Base-by-base conservation (phyloP, 2,329 filamentous ascomycete species). In the Cercospora zeae-maydis region DNA sequence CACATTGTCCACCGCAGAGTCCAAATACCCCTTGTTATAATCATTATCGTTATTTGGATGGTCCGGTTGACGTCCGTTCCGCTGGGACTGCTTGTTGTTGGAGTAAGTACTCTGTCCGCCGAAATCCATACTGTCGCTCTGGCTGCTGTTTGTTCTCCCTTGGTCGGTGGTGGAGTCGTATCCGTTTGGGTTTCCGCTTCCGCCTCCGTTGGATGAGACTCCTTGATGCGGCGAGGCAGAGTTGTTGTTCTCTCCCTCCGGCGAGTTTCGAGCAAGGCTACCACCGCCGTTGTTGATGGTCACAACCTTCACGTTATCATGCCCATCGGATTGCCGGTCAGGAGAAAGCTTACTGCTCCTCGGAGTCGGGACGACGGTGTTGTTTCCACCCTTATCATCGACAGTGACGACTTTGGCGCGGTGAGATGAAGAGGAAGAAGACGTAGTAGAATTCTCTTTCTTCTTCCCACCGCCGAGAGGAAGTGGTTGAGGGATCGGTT, bases 331-430 rank as follows among this genome's bases (percentile, higher is more conserved):
- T 2, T 47, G 42, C 0, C 16, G 42, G 19, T 49, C 37, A 1
- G 31, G 2, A 16, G 31, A 10, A 9, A 59, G 52, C 5, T 8
- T 9, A 11, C 30, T 36, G 14, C 24, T 49, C 14, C 10, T 5
- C 6, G 57, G 57, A 11, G 57, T 59, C 1, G 31, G 14, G 2
- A 59, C 57, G 9, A 52, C 33, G 36, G 42, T 49, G 4, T 27
- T 52, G 1, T 4, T 36, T 7, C 57, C 57, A 1, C 42, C 31
- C 13, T 37, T 31, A 4, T 59, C 36, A 27, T 58, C 49, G 3
- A 59, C 37, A 1, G 39, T 51, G 11, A 59, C 57, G 42, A 59
- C 57, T 30, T 59, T 59, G 5, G 57, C 57, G 8, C 57, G 57
- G 31, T 19, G 11, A 3, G 31, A 19, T 4, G 53, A 19, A 19